Evolutionary conservation across 441 rosid species (phyloP), one percentile per base, ranked within the genome.

Genomic region (Croton setiger): DNA sequence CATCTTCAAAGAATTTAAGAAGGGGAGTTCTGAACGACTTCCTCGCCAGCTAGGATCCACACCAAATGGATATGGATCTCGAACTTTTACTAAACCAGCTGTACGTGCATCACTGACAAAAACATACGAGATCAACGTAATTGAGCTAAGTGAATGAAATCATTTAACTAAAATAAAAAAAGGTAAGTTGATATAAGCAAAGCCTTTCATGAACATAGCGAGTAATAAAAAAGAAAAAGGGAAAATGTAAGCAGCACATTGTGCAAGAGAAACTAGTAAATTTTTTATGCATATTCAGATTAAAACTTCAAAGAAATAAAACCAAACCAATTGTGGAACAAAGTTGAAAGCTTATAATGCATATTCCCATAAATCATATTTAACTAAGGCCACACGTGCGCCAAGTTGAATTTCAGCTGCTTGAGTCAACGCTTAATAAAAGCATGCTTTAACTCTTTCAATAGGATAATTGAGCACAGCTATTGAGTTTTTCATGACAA

Each of bases 41-140:
- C 98, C 98, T 72, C 97, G 97, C 98, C 98, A 94, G 75, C 96
- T 87, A 67, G 98, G 98, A 87, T 94, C 98, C 58, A 94, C 97
- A 56, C 98, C 98, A 78, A 94, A 94, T 57, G 98, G 96, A 81
- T 91, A 94, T 45, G 96, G 78, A 83, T 87, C 96, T 74, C 71
- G 91, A 78, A 77, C 80, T 82, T 91, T 94, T 56, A 89, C 52
- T 78, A 94, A 82, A 71, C 98, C 98, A 68, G 53, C 85, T 15
- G 87, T 60, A 37, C 64, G 31, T n/a, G 96, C 93, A 84, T 94
- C 91, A 67, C 98, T 94, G 85, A 54, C 49, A 79, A 60, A n/a
- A 73, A 69, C 57, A 75, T 67, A 35, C n/a, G 77, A 70, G 57
- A 71, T 44, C 54, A 55, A 70, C 37, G 63, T 54, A 18, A 27